phyloP scores from a whole-genome alignment of 169 alveolate species.

The Pseudocohnilembus persalinus region DNA sequence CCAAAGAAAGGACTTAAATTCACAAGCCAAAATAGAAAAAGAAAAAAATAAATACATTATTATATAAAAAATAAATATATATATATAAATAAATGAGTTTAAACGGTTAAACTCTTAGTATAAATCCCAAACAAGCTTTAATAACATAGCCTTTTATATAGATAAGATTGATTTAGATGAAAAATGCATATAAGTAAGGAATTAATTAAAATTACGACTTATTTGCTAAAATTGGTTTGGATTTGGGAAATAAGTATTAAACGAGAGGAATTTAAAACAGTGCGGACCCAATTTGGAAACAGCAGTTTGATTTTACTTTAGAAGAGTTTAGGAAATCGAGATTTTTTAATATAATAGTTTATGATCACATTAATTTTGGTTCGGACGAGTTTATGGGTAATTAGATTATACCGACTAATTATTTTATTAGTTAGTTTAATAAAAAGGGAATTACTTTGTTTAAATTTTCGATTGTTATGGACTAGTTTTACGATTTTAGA shows the following conservation, averaged over 20 bases:
- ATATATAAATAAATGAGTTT: neutral
- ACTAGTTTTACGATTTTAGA: neutral
- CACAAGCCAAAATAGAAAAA: too few relatives aligned
- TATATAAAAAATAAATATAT: too few relatives aligned
- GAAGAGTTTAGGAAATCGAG: neutral
- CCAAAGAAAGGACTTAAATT: neutral
- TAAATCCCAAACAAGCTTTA: neutral
- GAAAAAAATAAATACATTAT: neutral
- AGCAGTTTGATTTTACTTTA: too few relatives aligned
- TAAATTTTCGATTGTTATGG: neutral
- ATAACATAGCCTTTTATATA: neutral
- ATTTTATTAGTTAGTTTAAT: too few relatives aligned
- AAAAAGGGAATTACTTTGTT: neutral
- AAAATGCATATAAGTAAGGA: neutral
- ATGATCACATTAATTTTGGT: neutral
- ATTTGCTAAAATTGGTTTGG: neutral
- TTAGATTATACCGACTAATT: neutral
- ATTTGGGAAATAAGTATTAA: neutral
- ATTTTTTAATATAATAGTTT: neutral
- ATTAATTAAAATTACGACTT: too few relatives aligned
- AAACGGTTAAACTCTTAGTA: neutral
- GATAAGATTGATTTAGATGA: neutral
- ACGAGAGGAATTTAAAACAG: neutral
- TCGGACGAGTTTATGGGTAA: neutral
- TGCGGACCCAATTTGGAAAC: neutral